Evolutionary conservation across 148 eudicot genomes (phyloP).

Genomic region (Rhododendron mucronatum): DNA sequence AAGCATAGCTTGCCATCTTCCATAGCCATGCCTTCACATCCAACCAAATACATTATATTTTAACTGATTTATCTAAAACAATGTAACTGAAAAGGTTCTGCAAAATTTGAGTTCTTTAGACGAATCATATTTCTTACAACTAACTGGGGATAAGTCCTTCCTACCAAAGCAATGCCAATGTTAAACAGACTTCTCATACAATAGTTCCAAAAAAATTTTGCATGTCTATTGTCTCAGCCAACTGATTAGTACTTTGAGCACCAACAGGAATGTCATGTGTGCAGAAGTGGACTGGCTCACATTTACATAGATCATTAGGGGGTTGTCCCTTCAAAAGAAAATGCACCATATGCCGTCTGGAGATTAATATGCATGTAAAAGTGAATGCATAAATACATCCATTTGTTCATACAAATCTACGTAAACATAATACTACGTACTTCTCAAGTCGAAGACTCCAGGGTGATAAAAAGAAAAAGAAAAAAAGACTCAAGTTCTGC

Average conservation of each 20-base stretch:
- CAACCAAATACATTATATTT: conserved; percentile 3
- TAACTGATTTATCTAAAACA: background rate
- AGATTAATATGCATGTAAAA: background rate
- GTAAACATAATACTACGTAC: background rate
- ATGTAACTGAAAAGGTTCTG: background rate
- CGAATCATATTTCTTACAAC: background rate
- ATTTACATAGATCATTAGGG: background rate
- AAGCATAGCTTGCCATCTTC: conserved; percentile 96
- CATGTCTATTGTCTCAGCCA: background rate
- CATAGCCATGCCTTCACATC: conserved; percentile 84
- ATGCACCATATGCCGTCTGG: background rate
- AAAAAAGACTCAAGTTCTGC: background rate
- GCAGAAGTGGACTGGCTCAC: background rate
- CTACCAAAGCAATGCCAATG: background rate
- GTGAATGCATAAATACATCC: background rate
- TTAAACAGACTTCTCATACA: background rate
- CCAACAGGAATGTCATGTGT: background rate
- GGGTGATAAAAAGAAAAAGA: background rate
- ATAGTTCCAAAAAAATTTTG: background rate
- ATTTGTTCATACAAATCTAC: background rate
- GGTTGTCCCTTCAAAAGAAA: background rate
- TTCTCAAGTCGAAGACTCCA: background rate
- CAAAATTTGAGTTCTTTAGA: background rate
- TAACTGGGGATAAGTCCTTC: background rate
- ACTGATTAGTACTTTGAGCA: background rate